A percentile compares a stretch with the other conserved stretches of the same genome.
These are phyloP conservation scores for Mycena rebaudengoi DNA, from an alignment of 768 basidiomycete genomes.

Conservation along the genomic window DNA sequence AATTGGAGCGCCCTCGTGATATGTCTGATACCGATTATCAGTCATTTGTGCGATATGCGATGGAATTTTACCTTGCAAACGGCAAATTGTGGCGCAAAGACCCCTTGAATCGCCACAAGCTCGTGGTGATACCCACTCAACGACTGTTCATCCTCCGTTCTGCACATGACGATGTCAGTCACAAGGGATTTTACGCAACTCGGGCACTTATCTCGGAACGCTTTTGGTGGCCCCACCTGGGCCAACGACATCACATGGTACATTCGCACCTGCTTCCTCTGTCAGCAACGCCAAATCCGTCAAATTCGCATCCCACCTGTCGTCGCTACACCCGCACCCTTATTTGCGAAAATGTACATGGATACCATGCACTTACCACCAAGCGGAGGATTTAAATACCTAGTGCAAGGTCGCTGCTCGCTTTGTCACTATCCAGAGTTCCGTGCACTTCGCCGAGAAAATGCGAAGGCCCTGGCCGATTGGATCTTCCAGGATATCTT, in stretches of 20 bases:
- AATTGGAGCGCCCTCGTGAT: slow-evolving; percentile 11
- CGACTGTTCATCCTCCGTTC: too few relatives aligned
- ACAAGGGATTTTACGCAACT: too few relatives aligned
- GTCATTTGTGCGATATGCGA: slow-evolving; percentile 25
- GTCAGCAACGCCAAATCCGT: slow-evolving; percentile 31
- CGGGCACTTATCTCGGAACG: too few relatives aligned
- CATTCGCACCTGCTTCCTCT: slow-evolving; percentile 23
- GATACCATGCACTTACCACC: slow-evolving; percentile 32
- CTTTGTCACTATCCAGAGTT: background rate
- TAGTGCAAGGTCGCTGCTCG: slow-evolving; percentile 8
- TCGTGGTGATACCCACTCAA: too few relatives aligned
- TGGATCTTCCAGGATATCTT: slow-evolving; percentile 34
- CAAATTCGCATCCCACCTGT: slow-evolving; percentile 26
- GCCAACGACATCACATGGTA: slow-evolving; percentile 8
- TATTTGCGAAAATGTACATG: slow-evolving; percentile 9
- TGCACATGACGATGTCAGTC: too few relatives aligned
- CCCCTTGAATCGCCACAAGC: too few relatives aligned
- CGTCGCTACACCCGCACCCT: slow-evolving; percentile 12
- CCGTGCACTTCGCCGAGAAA: slow-evolving; percentile 10
- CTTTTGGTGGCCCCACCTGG: slow-evolving; percentile 35
- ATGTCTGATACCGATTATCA: slow-evolving; percentile 19
- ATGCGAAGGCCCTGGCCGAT: background rate
- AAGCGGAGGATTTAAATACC: slow-evolving; percentile 2
- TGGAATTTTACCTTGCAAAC: too few relatives aligned
- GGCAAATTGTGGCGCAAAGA: too few relatives aligned